These are phyloP conservation scores for Epichloe hybrida DNA, from an alignment of 2,329 filamentous ascomycete genomes.

Conservation along the genomic window DNA sequence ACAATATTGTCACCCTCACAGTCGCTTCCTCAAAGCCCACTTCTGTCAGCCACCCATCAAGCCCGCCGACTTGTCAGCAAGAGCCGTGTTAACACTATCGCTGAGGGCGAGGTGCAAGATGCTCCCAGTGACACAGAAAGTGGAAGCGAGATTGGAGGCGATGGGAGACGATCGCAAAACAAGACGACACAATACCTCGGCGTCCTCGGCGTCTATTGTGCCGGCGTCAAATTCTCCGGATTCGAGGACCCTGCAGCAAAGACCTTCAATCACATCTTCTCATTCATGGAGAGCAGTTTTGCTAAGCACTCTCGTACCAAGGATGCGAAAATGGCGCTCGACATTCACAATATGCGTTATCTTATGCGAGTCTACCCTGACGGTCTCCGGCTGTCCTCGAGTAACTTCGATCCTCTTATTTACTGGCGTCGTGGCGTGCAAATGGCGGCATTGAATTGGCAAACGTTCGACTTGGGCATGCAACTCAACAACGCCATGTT, in stretches of 20 bases:
- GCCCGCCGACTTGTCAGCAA: conserved; percentile 34
- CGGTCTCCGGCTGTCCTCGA: conserved; percentile 66
- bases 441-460: conserved; percentile 97
- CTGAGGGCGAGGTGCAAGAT: conserved; percentile 42
- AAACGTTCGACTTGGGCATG: conserved; percentile 91
- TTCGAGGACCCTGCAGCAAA: conserved; percentile 70
- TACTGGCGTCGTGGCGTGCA: conserved; percentile 95
- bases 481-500: conserved; percentile 98
- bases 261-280: conserved; percentile 88
- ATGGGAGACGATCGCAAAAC: conserved; percentile 51
- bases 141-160: conserved; percentile 38
- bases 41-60: conserved; percentile 37
- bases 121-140: conserved; percentile 66
- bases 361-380: conserved; percentile 92
- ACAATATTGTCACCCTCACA: conserved; percentile 33
- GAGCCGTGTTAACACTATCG: conserved; percentile 43
- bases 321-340: conserved; percentile 63
- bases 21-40: conserved; percentile 40
- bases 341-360: conserved; percentile 82
- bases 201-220: conserved; percentile 67
- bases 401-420: conserved; percentile 85
- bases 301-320: conserved; percentile 63
- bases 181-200: conserved; percentile 79
- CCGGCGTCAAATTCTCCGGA: conserved; percentile 66
- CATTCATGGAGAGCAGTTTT: conserved; percentile 83